Conservation (phyloP, 192 early-diverging fungal genomes). For the Lobosporangium transversale region DNA sequence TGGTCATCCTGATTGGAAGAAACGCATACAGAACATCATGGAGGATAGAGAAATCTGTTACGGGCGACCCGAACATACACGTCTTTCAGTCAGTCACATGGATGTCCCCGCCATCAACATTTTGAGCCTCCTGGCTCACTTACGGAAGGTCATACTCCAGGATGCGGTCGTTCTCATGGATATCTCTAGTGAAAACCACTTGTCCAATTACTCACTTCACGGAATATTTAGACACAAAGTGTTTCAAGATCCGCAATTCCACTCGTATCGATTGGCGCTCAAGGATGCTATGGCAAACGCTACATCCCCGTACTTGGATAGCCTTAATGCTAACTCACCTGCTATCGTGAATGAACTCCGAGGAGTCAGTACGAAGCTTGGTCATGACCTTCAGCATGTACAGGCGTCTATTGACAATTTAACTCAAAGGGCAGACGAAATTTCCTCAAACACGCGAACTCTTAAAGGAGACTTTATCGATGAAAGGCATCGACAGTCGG, state of each 20-base stretch:
- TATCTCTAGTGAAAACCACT: not conserved
- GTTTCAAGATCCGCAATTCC: constrained; percentile 13
- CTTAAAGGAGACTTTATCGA: not conserved
- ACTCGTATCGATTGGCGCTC: not conserved
- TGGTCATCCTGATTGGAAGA: constrained; percentile 5
- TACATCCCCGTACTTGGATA: constrained; percentile 3
- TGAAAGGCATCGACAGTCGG: not conserved
- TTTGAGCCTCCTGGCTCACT: constrained; percentile 14
- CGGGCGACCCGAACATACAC: not conserved
- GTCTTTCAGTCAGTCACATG: not conserved
- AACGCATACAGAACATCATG: constrained; percentile 34
- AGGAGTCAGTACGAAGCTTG: not conserved
- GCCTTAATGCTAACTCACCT: constrained; percentile 13
- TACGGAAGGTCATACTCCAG: constrained; percentile 30
- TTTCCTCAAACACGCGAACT: not conserved
- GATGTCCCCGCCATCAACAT: not conserved
- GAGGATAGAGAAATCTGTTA: not conserved
- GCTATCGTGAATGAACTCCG: constrained; percentile 8
- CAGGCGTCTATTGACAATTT: not conserved
- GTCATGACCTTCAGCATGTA: not conserved
- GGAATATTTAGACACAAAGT: constrained; percentile 6
- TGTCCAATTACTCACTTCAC: constrained; percentile 9
- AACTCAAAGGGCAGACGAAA: not conserved
- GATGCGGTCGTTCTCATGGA: constrained; percentile 30
- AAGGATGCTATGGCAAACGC: constrained; percentile 3